A percentile compares a stretch with the other conserved stretches of the same genome.
Evolutionary conservation across 2,329 filamentous ascomycete genomes (phyloP).

Genomic region (Monilinia fructigena): DNA sequence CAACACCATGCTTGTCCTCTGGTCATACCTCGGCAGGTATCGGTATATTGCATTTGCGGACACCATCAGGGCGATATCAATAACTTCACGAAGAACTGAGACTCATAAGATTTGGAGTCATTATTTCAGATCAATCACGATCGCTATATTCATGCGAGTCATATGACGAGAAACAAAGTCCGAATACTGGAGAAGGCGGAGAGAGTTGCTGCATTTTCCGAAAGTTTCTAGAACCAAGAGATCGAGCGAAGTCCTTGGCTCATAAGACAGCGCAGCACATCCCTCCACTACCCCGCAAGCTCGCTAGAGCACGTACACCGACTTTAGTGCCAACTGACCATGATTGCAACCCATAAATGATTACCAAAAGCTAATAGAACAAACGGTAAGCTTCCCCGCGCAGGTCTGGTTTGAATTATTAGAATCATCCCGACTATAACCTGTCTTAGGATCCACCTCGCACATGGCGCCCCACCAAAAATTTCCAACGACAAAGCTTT

Average conservation of each 20-base stretch:
- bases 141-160: neutral
- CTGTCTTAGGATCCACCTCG: neutral
- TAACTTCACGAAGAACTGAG: neutral
- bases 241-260: constrained; percentile 8
- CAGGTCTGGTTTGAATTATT: neutral
- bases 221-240: constrained; percentile 4
- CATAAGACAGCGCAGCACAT: neutral
- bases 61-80: neutral
- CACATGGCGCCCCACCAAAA: constrained; percentile 3
- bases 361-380: constrained; percentile 1
- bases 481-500: neutral
- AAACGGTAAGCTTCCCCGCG: neutral
- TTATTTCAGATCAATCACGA: neutral
- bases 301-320: neutral
- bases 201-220: neutral
- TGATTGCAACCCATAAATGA: constrained; percentile 8
- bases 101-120: neutral
- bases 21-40: constrained; percentile 15
- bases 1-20: neutral
- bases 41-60: constrained; percentile 4
- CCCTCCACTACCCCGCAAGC: constrained; percentile 19
- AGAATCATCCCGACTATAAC: neutral
- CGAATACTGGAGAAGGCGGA: neutral
- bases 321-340: constrained; percentile 4
- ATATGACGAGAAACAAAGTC: neutral